Base-by-base conservation (phyloP, 352 stramenopile genomes). In the Phytophthora hibernalis region DNA sequence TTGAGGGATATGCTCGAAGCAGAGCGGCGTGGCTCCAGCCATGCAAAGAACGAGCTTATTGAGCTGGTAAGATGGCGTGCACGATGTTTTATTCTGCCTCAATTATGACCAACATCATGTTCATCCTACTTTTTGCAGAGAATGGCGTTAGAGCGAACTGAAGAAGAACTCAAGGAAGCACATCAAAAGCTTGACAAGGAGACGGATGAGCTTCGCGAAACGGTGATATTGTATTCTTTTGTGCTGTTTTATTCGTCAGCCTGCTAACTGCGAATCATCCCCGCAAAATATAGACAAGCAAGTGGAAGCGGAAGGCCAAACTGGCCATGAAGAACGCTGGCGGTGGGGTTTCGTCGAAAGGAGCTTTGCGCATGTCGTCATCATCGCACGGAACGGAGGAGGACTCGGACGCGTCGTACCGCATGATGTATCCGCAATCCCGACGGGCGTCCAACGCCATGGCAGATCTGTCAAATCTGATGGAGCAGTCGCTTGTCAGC, bases 271-370 rank as follows among this genome's bases (percentile, higher is more conserved):
- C 16, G 18, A 43, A 43, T 20, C 15, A 20, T 9, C 16, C 5
- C 18, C 7, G 1, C 38, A 45, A 26, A 12, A 24, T 50, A 2
- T 37, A 77, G 70, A 65, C 37, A 1, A 72, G 68, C 16, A 88
- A 86, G 42, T 93, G 83, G 83, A 93, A 90, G 56, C 76, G 82
- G 13, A 91, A 91, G 66, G 83, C 83, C 11, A 93, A 91, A 59
- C 56, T 86, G 24, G 76, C 71, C 18, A 67, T 74, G 47, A 85
- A 77, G 26, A 73, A 60, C n/a, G 70, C 31, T 24, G 57, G 62
- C 2, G 16, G 37, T 30, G 50, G 49, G 10, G 44, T 47, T 8
- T 48, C 49, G 11, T 48, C 61, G 7, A 71, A 68, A 15, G 24
- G 62, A 24, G 50, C 54, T 0, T 69, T 87, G 18, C 72, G 76